Evolutionary conservation across 169 alveolate genomes (phyloP), one percentile per base, ranked within the genome.

Genomic region (Pseudocohnilembus persalinus): DNA sequence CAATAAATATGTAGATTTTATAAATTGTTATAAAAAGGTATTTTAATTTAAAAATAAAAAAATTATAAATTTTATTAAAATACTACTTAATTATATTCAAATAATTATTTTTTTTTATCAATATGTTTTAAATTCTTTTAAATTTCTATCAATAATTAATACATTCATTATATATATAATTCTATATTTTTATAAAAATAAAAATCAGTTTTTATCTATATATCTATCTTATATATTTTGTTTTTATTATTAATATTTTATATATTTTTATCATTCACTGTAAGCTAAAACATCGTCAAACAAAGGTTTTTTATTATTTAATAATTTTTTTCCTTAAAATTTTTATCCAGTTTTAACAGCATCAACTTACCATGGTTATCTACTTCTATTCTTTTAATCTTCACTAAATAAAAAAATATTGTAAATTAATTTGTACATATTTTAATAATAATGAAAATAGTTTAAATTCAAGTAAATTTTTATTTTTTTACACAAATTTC

Each of bases 281-380:
- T 49, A 28, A 68, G 86, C 85, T 84, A 85, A 77, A 26, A 78
- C 85, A 85, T 85, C 89, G 26, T 78, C 84, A 29, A 74, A 85
- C n/a, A 64, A 64, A 33, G 77, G 68, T 74, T 72, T 29, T 68
- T 64, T 78, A 34, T 74, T 79, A 30, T 77, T 77, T 16, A 85
- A 34, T n/a, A 85, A 64, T 73, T 79, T 85, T 74, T 85, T 85
- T 33, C 89, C 89, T 49, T 85, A 68, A 64, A 85, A 78, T 32
- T 63, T 81, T 31, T 76, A 34, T 34, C 27, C 77, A 68, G 65
- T 35, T 11, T 6, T 28, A 30, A 49, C 84, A 29, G 82, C 75
- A 28, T 49, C 76, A 85, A 81, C 73, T 34, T 77, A 76, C 77
- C 77, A 77, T 6, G 86, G 83, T 34, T 81, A 74, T 85, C 89